These are phyloP conservation scores for Tylopilus balloui DNA, from an alignment of 768 basidiomycete genomes.

Conservation along the genomic window DNA sequence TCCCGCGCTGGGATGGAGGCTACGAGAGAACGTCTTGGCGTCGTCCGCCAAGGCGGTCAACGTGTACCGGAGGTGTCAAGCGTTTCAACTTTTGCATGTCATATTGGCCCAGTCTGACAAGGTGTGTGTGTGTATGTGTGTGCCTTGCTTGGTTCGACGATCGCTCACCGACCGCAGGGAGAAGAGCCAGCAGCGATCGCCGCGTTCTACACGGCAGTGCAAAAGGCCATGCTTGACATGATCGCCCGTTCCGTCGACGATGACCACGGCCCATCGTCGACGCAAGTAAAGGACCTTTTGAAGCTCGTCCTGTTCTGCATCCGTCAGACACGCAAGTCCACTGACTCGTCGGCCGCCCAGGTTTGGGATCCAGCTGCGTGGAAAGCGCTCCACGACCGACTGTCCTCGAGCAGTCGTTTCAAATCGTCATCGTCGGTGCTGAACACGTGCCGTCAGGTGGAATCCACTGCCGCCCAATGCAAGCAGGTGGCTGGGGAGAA, in stretches of 20 bases:
- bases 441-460: conserved; percentile 63
- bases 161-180: conserved; percentile 26
- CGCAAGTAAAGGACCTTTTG: conserved; percentile 75
- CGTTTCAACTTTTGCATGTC: conserved; percentile 63
- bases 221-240: conserved; percentile 44
- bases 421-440: conserved; percentile 58
- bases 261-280: conserved; percentile 43
- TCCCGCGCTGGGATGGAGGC: conserved; percentile 58
- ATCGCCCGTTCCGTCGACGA: conserved; percentile 48
- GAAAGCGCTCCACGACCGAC: conserved; percentile 41
- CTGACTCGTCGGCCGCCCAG: conserved; percentile 28
- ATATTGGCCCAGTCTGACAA: conserved; percentile 46
- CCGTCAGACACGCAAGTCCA: conserved; percentile 56
- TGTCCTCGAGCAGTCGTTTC: conserved; percentile 55
- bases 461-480: conserved; percentile 15
- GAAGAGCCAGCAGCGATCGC: conserved; percentile 39
- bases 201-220: conserved; percentile 46
- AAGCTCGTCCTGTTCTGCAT: conserved; percentile 62
- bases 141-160: background rate
- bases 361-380: conserved; percentile 64
- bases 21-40: conserved; percentile 57
- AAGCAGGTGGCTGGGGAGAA: conserved; percentile 24
- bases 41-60: conserved; percentile 63
- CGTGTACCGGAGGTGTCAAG: conserved; percentile 69
- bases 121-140: conserved; percentile 9